Conservation (phyloP, 345 rosid genomes). For the Gossypium arboreum region DNA sequence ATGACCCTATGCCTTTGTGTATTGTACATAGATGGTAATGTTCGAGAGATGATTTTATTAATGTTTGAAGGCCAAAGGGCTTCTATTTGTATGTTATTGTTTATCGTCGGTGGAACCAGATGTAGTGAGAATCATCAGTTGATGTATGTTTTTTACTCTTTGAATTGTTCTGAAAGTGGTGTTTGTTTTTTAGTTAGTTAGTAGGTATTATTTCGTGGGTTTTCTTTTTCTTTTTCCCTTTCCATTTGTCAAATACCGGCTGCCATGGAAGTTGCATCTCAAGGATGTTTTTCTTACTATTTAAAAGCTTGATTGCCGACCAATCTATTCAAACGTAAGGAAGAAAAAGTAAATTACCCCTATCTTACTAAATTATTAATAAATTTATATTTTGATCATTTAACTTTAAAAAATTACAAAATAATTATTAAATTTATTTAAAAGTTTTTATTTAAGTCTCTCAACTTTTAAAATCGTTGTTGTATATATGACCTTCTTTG, state of each 20-base stretch:
- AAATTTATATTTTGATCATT: too few relatives aligned
- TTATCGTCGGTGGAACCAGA: not conserved
- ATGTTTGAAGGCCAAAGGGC: slow-evolving; percentile 19
- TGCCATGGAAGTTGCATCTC: not conserved
- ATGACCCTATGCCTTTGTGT: not conserved
- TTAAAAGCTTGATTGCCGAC: not conserved
- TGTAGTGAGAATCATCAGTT: not conserved
- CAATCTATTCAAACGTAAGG: not conserved
- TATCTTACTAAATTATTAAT: too few relatives aligned
- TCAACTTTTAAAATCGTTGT: too few relatives aligned
- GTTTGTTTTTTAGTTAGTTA: not conserved
- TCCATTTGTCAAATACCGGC: not conserved
- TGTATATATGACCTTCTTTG: too few relatives aligned
- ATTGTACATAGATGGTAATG: slow-evolving; percentile 10
- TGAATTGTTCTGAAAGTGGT: not conserved
- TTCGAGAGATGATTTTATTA: not conserved
- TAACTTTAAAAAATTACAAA: too few relatives aligned
- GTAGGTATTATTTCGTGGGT: not conserved
- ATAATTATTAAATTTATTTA: too few relatives aligned
- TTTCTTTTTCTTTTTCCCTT: not conserved
- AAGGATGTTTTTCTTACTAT: not conserved
- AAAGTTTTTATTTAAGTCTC: too few relatives aligned
- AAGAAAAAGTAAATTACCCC: too few relatives aligned
- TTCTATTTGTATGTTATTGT: not conserved
- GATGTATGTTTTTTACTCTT: not conserved